phyloP scores from a whole-genome alignment of 306 rosid genomes.

The Cicer bijugum region DNA sequence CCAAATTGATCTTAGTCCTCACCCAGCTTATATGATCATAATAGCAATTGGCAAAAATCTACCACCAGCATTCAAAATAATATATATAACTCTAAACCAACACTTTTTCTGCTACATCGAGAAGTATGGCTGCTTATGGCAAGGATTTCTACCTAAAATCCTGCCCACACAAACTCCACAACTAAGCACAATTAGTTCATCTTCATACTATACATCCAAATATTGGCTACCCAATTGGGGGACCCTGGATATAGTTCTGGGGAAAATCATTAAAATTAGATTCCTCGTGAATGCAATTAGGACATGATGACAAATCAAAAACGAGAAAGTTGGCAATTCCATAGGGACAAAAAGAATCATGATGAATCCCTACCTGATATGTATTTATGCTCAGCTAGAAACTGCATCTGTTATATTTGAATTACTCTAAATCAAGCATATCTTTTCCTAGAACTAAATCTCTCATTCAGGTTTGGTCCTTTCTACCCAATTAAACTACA shows the following conservation, averaged over 20 bases:
- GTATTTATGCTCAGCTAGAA: background rate
- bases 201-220: background rate
- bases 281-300: too few relatives aligned
- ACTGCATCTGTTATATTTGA: background rate
- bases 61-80: conserved; percentile 1
- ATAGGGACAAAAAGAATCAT: background rate
- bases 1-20: conserved; percentile 11
- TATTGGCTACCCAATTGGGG: background rate
- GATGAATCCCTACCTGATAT: background rate
- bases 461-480: background rate
- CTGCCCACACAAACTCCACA: background rate
- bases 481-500: conserved; percentile 21
- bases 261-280: too few relatives aligned
- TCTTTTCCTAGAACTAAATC: background rate
- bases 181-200: conserved; percentile 11
- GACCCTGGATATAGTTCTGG: too few relatives aligned
- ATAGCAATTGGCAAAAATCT: conserved; percentile 9
- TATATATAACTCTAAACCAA: background rate
- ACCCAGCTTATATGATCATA: conserved; percentile 10
- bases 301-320: too few relatives aligned
- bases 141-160: conserved; percentile 10
- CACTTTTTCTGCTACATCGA: background rate
- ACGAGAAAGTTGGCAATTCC: background rate
- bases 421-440: conserved; percentile 1
- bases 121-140: background rate